Conservation (phyloP, 257 asterid genomes). For the Solanum chmielewskii region DNA sequence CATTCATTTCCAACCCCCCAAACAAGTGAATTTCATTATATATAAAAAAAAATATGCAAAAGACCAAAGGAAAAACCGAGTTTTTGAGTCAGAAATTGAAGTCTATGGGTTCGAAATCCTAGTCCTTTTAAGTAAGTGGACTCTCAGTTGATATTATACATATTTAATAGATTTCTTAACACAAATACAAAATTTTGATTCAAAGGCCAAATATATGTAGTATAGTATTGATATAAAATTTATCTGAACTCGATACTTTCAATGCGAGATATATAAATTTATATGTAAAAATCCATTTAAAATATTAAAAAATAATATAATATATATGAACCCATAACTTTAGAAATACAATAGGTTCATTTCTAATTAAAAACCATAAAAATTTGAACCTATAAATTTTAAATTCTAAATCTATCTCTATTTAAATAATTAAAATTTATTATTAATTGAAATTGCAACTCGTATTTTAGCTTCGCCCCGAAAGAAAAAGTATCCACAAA, state of each 20-base stretch:
- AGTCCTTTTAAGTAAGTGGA: background rate
- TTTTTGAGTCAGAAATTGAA: background rate
- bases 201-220: background rate
- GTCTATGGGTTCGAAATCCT: background rate
- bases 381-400: background rate
- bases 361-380: background rate
- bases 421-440: background rate
- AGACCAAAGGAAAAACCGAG: background rate
- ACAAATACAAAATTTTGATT: background rate
- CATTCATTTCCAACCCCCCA: constrained; percentile 29
- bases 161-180: background rate
- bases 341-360: background rate
- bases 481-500: background rate
- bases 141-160: background rate
- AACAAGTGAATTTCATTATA: background rate
- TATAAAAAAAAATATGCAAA: background rate
- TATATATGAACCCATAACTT: background rate
- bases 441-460: background rate
- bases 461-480: background rate
- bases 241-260: background rate
- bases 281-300: background rate
- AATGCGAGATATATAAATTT: background rate
- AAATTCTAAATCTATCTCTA: background rate
- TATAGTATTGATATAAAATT: background rate
- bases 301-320: background rate